These are phyloP conservation scores for Alternaria gaisen DNA, from an alignment of 2,329 filamentous ascomycete genomes.

Conservation along the genomic window DNA sequence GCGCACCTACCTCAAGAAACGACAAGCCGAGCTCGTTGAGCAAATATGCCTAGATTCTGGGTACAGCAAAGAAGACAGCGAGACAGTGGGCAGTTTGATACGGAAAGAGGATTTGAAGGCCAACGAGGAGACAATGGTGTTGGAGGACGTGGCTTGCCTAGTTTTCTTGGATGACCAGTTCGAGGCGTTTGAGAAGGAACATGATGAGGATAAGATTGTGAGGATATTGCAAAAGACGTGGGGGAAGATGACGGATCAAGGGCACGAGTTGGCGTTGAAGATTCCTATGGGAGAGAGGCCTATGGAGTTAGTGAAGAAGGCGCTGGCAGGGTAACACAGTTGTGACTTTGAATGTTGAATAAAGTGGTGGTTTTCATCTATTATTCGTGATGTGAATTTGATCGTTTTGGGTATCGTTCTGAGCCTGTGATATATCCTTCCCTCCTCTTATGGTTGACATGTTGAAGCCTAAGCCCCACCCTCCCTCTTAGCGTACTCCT, in stretches of 20 bases:
- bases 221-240: constrained; percentile 54
- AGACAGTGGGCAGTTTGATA: constrained; percentile 74
- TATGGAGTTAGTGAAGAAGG: constrained; percentile 44
- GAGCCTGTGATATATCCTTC: neutral
- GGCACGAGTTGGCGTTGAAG: constrained; percentile 44
- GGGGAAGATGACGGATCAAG: constrained; percentile 52
- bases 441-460: neutral
- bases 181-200: constrained; percentile 76
- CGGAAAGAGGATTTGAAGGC: constrained; percentile 77
- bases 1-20: constrained; percentile 76
- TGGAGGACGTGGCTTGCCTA: constrained; percentile 87
- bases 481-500: constrained; percentile 53
- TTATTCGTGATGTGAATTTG: neutral
- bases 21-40: constrained; percentile 70
- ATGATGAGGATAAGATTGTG: constrained; percentile 81
- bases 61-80: constrained; percentile 63
- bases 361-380: neutral
- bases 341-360: neutral
- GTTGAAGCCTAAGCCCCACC: constrained; percentile 41
- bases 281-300: constrained; percentile 45
- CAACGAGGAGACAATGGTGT: constrained; percentile 73
- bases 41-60: constrained; percentile 63
- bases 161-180: constrained; percentile 90
- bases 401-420: neutral
- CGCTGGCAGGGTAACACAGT: constrained; percentile 35